These are phyloP conservation scores for Ustilago vetiveriae DNA, from an alignment of 1,284 basidiomycete species.

Conservation along the genomic window DNA sequence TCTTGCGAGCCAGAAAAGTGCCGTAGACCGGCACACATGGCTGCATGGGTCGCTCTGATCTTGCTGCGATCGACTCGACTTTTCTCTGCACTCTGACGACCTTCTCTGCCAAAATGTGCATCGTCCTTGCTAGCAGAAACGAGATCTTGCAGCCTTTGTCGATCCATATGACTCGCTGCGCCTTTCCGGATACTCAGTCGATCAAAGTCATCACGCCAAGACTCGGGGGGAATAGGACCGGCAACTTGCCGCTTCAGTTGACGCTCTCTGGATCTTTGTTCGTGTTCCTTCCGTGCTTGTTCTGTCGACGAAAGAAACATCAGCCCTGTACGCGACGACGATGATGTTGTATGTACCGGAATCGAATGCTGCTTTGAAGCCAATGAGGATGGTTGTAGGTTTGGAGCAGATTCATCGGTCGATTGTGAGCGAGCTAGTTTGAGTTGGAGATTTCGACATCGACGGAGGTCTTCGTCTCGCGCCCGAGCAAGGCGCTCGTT, in stretches of 20 bases:
- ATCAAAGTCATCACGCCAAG: slow-evolving; percentile 44
- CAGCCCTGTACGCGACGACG: slow-evolving; percentile 33
- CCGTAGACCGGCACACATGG: slow-evolving; percentile 19
- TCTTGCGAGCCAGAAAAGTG: not conserved
- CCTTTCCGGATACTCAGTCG: slow-evolving; percentile 27
- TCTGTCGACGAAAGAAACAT: slow-evolving; percentile 29
- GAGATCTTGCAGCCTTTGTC: slow-evolving; percentile 5
- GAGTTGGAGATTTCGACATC: slow-evolving; percentile 30
- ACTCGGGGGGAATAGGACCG: slow-evolving; percentile 44
- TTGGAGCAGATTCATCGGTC: not conserved
- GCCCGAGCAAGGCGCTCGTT: slow-evolving; percentile 37
- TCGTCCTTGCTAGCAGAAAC: not conserved
- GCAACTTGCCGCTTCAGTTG: slow-evolving; percentile 43
- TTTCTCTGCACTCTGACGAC: not conserved
- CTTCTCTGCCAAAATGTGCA: not conserved
- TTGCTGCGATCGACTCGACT: not conserved
- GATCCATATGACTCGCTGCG: not conserved
- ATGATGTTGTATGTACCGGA: not conserved
- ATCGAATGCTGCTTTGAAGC: not conserved
- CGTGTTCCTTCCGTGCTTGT: slow-evolving; percentile 24
- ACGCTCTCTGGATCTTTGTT: slow-evolving; percentile 14
- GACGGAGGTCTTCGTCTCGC: slow-evolving; percentile 29
- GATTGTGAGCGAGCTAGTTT: slow-evolving; percentile 20
- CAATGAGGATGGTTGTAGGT: not conserved
- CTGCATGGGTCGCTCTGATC: not conserved